Evolutionary conservation across 345 rosid species (phyloP).

Genomic region (Acer negundo): DNA sequence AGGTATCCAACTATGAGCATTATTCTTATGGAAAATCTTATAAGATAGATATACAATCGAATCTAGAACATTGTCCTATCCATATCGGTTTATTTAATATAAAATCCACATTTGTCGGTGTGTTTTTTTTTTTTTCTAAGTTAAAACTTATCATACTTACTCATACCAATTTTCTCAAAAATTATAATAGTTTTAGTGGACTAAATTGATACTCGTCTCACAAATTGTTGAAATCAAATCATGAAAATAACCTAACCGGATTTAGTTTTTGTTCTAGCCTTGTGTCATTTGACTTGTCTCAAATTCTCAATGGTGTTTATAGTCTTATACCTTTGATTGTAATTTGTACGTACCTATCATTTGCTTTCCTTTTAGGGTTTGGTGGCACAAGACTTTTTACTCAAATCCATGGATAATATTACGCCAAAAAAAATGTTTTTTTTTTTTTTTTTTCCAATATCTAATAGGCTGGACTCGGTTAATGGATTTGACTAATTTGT

Average conservation of each 20-base stretch:
- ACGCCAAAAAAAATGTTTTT: too few species aligned
- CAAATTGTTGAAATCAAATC: background rate
- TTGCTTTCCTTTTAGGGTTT: background rate
- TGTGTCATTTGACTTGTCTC: background rate
- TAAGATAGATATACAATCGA: too few species aligned
- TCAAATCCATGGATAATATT: background rate
- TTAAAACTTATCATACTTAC: background rate
- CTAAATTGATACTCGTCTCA: too few species aligned
- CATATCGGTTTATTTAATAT: too few species aligned
- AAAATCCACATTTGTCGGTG: too few species aligned
- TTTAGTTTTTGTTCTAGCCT: background rate
- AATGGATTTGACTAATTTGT: too few species aligned
- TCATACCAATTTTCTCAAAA: background rate
- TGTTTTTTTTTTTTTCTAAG: too few species aligned
- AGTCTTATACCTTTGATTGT: background rate
- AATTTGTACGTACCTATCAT: background rate
- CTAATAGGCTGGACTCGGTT: too few species aligned
- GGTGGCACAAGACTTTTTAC: background rate
- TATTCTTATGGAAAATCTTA: too few species aligned
- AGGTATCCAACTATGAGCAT: too few species aligned
- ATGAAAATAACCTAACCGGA: background rate
- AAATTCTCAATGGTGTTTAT: background rate
- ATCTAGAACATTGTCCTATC: too few species aligned
- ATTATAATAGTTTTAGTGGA: background rate
- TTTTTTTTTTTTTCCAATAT: too few species aligned